Base-by-base conservation (phyloP, 345 rosid species). In the Acer yangbiense region DNA sequence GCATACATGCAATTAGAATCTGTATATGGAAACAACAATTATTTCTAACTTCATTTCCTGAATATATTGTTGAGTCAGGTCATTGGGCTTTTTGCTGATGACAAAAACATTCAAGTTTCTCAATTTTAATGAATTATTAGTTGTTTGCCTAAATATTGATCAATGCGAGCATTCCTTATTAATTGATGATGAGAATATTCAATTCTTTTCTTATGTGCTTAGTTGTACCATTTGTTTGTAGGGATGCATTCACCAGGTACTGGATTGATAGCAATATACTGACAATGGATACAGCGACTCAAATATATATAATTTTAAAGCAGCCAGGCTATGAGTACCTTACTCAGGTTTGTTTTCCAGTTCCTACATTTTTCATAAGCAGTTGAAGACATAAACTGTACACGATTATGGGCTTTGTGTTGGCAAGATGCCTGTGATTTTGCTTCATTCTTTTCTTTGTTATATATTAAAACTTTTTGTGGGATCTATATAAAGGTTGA, bases 191-290 rank as follows among this genome's bases (percentile, higher is more conserved):
- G 32, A 57, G 27, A 71, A 13, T 44, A 65, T 39, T 32, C 67
- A 17, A 39, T 77, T 21, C 23, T 43, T 76, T 80, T 3, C 55
- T 57, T 68, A 52, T 72, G 16, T n/a, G 58, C 71, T 77, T 9
- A 73, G 44, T 21, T 3, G 44, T 68, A 46, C 69, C 41, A 69
- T 75, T 78, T 82, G 18, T 68, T 52, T 75, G 72, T 60, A 95
- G 99, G 91, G 94, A 92, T 64, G 88, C 87, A 29, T 93, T 93
- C 80, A 80, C 82, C 77, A 82, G 86, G 72, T 93, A 88, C 82
- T 95, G 98, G 99, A 79, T 93, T 77, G 88, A 87, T 81, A 76
- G 88, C 60, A 87, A 93, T 80, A 79, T 95, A 91, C 79, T 93
- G 81, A 81, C 89, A 9, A 79, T 90, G 97, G 97, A 93, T 78